These are phyloP conservation scores for Microdochium bolleyi DNA, from an alignment of 2,329 filamentous ascomycete genomes.

Conservation along the genomic window DNA sequence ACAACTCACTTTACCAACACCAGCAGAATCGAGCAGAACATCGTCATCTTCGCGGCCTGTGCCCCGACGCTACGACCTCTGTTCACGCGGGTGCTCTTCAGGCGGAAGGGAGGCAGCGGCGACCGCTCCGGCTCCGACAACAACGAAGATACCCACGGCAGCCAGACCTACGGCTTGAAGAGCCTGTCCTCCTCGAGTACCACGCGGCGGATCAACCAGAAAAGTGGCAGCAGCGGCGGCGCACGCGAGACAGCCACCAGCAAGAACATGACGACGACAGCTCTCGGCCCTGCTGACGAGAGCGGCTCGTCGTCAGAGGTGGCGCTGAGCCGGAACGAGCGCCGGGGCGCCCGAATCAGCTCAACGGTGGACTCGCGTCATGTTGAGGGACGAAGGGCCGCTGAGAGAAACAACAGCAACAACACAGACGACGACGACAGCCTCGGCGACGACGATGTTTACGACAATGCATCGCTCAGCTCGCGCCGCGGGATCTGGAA, in stretches of 20 bases:
- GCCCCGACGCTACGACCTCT: slow-evolving; percentile 17
- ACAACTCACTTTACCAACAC: neutral
- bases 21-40: slow-evolving; percentile 16
- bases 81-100: slow-evolving; percentile 6
- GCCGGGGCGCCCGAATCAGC: neutral
- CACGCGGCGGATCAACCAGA: neutral
- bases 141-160: neutral
- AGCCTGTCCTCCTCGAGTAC: neutral
- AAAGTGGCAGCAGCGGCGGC: neutral
- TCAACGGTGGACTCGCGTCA: neutral
- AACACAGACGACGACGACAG: neutral
- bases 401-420: neutral
- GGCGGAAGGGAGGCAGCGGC: neutral
- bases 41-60: slow-evolving; percentile 19
- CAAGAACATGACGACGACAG: neutral
- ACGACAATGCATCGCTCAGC: neutral
- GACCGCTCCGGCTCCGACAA: neutral
- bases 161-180: neutral
- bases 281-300: neutral
- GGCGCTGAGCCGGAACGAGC: neutral
- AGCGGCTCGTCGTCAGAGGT: neutral
- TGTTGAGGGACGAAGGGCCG: neutral
- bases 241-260: neutral
- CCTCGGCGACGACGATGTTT: neutral
- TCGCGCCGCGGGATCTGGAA: slow-evolving; percentile 2